Evolutionary conservation across 495 filamentous ascomycete species (phyloP), one percentile per base, ranked within the genome.

Genomic region (Talaromyces trachyspermus): DNA sequence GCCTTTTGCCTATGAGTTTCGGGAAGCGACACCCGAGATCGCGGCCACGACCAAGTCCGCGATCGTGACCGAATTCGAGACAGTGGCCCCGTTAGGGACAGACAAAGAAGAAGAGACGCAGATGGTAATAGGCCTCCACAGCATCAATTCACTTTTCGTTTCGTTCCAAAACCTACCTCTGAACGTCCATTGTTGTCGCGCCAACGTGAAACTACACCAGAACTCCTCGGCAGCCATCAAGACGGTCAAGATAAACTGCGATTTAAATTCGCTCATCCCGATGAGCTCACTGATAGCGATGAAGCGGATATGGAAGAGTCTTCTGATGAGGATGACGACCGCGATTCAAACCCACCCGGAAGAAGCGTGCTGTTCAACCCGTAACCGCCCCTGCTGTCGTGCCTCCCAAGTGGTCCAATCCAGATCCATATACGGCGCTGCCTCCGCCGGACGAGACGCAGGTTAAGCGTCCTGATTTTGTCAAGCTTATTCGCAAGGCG

Each of bases 351-450:
- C 10, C 72, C 60, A 38, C 72, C 74, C 63, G 69, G 35, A 75
- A 76, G 44, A 70, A 62, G 46, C 80, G 79, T 33, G 70, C 67
- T 1, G 48, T 66, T 15, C 77, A 78, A 43, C 53, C 69, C n/a
- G 61, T 57, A 0, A 43, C 40, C 1, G 46, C 56, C 2, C 36
- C 46, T 25, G 71, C 50, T 63, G 56, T 50, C 48, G 62, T 61
- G 10, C 54, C 53, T 2, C 88, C 88, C 0, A 85, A 82, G 61
- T 96, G 89, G 89, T 95, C 88, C 1, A 96, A 96, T 54, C 88
- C 89, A 3, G 89, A 96, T 63, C 88, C 88, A 0, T 96, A 95
- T 64, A 92, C 86, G 3, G 83, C 72, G 2, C 67, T 92, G 6
- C 89, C 89, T 5, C 86, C 87, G 5, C 74, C 79, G 0, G 82